Evolutionary conservation across 2,329 filamentous ascomycete species (phyloP), one percentile per base, ranked within the genome.

Genomic region (Tolypocladium inflatum): DNA sequence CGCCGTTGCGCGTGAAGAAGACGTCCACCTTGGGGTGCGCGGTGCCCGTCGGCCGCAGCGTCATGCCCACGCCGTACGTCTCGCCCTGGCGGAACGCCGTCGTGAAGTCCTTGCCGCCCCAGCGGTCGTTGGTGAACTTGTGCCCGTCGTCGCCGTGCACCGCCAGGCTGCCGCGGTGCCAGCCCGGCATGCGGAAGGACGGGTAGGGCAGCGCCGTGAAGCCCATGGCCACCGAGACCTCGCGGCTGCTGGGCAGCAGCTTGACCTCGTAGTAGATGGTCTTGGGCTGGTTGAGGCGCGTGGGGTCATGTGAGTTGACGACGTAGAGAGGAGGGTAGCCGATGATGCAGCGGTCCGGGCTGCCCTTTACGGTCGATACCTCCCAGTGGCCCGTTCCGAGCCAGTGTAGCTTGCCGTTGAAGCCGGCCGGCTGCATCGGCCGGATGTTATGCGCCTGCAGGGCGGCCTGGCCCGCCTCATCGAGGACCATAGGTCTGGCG

Each of bases 81-180:
- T 90, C 83, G 19, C 86, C 87, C 0, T 73, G 72, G n/a, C 73
- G 69, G 67, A 91, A 91, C 6, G 84, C 77, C 11, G 69, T 64
- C 0, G 85, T 85, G 62, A 92, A 92, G 58, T 84, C 77, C 61
- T 82, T 82, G 21, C 90, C 90, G 26, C 90, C 89, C 77, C 81
- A 88, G 9, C 79, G 78, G 69, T 93, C 87, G 67, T 91, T 90
- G 65, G 91, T 79, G 69, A 88, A 94, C 69, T 82, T 81, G 65
- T 87, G 80, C 0, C 90, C 90, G 70, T 93, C 90, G 69, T 93
- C 90, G 53, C 87, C 85, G 68, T 93, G 90, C n/a, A 93, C 83
- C 1, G 79, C 90, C 17, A 92, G 67, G 62, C 84, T 87, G 21
- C 82, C 89, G 39, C 89, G 81, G 68, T 94, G 87, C 90, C 89